Conservation (phyloP, 2,329 filamentous ascomycete species). For the Exserohilum rostratum region DNA sequence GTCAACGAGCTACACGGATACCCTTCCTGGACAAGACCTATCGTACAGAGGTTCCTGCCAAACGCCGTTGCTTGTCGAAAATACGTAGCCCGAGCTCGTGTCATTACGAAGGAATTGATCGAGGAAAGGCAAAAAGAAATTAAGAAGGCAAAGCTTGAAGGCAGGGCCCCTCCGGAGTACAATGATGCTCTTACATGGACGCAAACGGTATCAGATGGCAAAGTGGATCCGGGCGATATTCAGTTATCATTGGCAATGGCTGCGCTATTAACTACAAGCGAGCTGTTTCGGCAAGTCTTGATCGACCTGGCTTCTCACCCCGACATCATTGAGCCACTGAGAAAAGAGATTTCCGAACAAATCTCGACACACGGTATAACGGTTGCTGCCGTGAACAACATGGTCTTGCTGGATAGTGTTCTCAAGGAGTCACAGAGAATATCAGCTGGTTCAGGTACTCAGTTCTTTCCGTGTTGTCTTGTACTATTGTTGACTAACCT, state of each 20-base stretch:
- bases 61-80: neutral
- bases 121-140: neutral
- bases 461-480: no score
- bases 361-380: neutral
- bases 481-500: neutral
- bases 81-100: neutral
- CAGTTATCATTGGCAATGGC: constrained; percentile 1
- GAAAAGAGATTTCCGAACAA: neutral
- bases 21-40: neutral
- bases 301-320: constrained; percentile 1
- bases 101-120: neutral
- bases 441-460: neutral
- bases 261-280: neutral
- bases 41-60: neutral
- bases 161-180: neutral
- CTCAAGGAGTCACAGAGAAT: constrained; percentile 1
- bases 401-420: constrained; percentile 2
- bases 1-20: neutral
- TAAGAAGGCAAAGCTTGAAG: neutral
- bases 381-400: neutral
- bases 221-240: neutral
- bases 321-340: neutral
- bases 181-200: neutral
- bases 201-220: neutral
- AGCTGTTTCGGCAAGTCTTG: neutral